A percentile compares a stretch with the other conserved stretches of the same genome.
phyloP scores from a whole-genome alignment of 352 stramenopile genomes.

The Thraustotheca clavata region DNA sequence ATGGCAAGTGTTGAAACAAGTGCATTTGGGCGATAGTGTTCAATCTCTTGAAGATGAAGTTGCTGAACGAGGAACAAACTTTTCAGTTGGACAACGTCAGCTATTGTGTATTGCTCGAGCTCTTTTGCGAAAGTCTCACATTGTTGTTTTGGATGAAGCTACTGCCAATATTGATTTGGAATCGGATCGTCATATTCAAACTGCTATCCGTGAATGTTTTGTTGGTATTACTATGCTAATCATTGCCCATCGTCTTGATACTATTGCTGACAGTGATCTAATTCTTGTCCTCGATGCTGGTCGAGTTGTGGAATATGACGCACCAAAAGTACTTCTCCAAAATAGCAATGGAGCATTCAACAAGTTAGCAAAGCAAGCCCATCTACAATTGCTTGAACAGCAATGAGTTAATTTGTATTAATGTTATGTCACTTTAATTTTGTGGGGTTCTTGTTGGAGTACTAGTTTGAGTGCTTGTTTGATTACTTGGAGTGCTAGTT shows the following conservation, averaged over 20 bases:
- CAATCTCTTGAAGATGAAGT: slow-evolving; percentile 73
- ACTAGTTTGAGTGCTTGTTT: neutral
- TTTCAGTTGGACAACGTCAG: slow-evolving; percentile 94
- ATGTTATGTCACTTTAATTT: neutral
- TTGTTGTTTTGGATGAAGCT: slow-evolving; percentile 93
- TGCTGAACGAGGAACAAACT: slow-evolving; percentile 88
- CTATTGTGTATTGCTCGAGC: slow-evolving; percentile 93
- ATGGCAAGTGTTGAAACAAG: slow-evolving; percentile 34
- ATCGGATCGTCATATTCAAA: slow-evolving; percentile 82
- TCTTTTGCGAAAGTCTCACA: slow-evolving; percentile 80
- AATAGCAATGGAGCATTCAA: slow-evolving; percentile 54
- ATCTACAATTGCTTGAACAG: neutral
- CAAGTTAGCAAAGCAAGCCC: neutral
- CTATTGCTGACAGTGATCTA: slow-evolving; percentile 94
- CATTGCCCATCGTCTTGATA: slow-evolving; percentile 96
- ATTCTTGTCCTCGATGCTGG: slow-evolving; percentile 96
- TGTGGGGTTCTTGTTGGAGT: no score
- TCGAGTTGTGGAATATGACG: slow-evolving; percentile 84
- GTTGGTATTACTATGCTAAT: slow-evolving; percentile 89
- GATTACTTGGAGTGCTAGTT: neutral
- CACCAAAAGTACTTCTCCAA: slow-evolving; percentile 69
- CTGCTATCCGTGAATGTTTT: slow-evolving; percentile 59
- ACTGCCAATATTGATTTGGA: slow-evolving; percentile 88
- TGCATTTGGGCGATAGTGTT: slow-evolving; percentile 31
- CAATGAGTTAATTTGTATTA: neutral